phyloP scores from a whole-genome alignment of 495 filamentous ascomycete species.

The Oidiodendron maius region DNA sequence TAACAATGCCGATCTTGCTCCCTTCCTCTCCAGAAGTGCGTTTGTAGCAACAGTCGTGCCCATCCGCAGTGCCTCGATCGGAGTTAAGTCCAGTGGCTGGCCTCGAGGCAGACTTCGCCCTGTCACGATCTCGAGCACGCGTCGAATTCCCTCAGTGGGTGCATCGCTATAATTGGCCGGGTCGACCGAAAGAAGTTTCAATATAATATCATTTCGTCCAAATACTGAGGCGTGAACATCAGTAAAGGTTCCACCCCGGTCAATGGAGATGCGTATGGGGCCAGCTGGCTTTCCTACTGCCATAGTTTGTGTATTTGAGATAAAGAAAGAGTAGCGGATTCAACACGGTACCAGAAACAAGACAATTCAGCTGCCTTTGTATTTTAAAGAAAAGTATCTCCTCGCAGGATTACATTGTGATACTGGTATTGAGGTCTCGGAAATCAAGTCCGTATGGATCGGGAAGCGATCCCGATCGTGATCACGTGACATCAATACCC shows the following conservation, averaged over 20 bases:
- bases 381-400: too few species aligned
- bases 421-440: too few species aligned
- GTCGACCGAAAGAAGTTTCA: constrained; percentile 45
- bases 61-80: constrained; percentile 7
- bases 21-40: constrained; percentile 21
- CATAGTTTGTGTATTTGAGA: too few species aligned
- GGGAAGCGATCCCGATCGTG: too few species aligned
- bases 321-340: too few species aligned
- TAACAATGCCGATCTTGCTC: constrained; percentile 12
- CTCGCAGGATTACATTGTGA: too few species aligned
- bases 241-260: constrained; percentile 61
- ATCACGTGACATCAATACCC: too few species aligned
- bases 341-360: too few species aligned
- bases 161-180: constrained; percentile 46
- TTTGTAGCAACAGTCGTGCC: constrained; percentile 27
- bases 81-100: constrained; percentile 43
- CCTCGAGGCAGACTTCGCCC: constrained; percentile 7
- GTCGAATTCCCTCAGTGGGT: constrained; percentile 36
- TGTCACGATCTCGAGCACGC: constrained; percentile 19
- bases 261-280: constrained; percentile 41
- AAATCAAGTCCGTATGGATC: too few species aligned
- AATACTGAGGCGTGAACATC: constrained; percentile 52
- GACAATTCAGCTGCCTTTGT: too few species aligned
- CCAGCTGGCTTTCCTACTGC: too few species aligned
- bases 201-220: constrained; percentile 38